Evolutionary conservation across 345 rosid species (phyloP).

Genomic region (Draba incana): DNA sequence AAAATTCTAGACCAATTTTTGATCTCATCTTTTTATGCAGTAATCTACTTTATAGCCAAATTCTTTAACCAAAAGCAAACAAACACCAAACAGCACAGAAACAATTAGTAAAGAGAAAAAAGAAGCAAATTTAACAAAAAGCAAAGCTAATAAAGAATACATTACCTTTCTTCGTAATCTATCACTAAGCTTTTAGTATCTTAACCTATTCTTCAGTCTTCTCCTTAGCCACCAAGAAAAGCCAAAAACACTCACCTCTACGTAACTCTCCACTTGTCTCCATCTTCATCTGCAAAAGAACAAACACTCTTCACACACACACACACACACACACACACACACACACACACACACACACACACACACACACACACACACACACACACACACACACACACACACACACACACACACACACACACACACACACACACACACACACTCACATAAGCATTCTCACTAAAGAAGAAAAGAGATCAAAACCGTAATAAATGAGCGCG

Average conservation of each 20-base stretch:
- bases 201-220: background rate
- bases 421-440: background rate
- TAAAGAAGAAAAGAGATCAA: too few relatives aligned
- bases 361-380: background rate
- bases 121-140: constrained; percentile 26
- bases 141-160: constrained; percentile 31
- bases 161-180: constrained; percentile 35
- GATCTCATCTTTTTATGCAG: constrained; percentile 26
- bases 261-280: constrained; percentile 32
- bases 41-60: constrained; percentile 35
- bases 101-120: constrained; percentile 23
- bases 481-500: too few relatives aligned
- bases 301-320: constrained; percentile 9
- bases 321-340: background rate
- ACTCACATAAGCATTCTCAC: too few relatives aligned
- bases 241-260: constrained; percentile 25
- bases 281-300: constrained; percentile 25
- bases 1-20: background rate
- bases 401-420: background rate
- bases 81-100: constrained; percentile 32
- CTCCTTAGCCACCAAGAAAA: constrained; percentile 48
- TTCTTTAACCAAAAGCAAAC: constrained; percentile 41
- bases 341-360: background rate
- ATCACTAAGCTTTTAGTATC: constrained; percentile 32
- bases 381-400: constrained; percentile 1